Evolutionary conservation across 140 eudicot species (phyloP).

Genomic region (Bidens hawaiensis): DNA sequence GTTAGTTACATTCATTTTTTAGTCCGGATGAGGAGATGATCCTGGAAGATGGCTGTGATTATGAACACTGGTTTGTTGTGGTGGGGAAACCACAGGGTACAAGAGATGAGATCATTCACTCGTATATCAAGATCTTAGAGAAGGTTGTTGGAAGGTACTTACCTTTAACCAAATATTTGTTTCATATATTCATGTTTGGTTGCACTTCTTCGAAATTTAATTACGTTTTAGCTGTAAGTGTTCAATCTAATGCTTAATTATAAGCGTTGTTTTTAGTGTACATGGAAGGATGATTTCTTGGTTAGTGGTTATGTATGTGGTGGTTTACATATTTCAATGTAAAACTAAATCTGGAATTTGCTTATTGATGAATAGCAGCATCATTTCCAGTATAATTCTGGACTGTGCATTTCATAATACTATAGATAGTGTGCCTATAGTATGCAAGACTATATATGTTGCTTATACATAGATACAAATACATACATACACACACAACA

Average conservation of each 20-base stretch:
- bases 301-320: no score
- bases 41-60: conserved; percentile 87
- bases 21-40: conserved; percentile 91
- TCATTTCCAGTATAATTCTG: background rate
- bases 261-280: no score
- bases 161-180: no score
- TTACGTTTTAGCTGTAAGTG: no score
- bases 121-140: conserved; percentile 72
- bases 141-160: conserved; percentile 75
- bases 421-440: background rate
- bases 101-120: conserved; percentile 75
- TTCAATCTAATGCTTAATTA: no score
- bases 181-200: background rate
- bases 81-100: conserved; percentile 75
- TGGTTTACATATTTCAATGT: no score
- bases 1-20: no score
- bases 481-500: no score
- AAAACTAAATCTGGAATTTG: background rate
- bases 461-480: no score
- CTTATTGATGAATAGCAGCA: background rate
- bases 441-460: background rate
- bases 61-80: conserved; percentile 94
- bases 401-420: background rate
- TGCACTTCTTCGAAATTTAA: no score
- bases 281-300: no score